These are phyloP conservation scores for Solanum arcanum DNA, from an alignment of 257 asterid species.

Conservation along the genomic window DNA sequence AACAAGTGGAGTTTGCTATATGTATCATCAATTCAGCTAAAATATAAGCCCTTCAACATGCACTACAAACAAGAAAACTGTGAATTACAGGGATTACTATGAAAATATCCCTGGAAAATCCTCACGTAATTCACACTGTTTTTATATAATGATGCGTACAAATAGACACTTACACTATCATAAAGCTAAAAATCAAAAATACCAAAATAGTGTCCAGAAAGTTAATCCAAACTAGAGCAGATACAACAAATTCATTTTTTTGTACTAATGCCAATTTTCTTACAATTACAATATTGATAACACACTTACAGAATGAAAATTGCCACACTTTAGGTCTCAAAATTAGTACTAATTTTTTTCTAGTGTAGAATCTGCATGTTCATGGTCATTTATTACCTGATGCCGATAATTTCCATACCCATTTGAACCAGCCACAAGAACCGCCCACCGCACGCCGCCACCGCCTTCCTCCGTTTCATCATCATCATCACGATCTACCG, in stretches of 20 bases:
- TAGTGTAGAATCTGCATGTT: not conserved
- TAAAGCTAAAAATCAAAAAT: too few relatives aligned
- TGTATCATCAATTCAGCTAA: not conserved
- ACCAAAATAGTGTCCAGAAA: not conserved
- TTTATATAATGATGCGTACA: too few relatives aligned
- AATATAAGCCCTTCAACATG: too few relatives aligned
- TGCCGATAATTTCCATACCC: conserved; percentile 85
- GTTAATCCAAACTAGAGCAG: too few relatives aligned
- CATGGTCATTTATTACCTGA: conserved; percentile 34
- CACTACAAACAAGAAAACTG: too few relatives aligned
- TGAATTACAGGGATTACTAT: too few relatives aligned
- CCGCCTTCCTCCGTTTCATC: conserved; percentile 15
- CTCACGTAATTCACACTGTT: too few relatives aligned
- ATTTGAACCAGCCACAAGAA: conserved; percentile 86
- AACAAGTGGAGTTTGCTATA: not conserved
- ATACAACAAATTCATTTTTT: not conserved
- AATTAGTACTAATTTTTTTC: not conserved
- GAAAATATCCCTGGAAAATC: too few relatives aligned
- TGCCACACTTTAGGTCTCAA: too few relatives aligned
- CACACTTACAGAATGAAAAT: too few relatives aligned
- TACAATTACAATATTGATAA: not conserved
- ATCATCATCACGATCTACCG: conserved; percentile 24
- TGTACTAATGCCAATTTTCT: not conserved
- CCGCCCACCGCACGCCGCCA: conserved; percentile 59
- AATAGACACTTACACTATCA: too few relatives aligned